Base-by-base conservation (phyloP, 1,284 basidiomycete species). In the Pseudozyma pruni region DNA sequence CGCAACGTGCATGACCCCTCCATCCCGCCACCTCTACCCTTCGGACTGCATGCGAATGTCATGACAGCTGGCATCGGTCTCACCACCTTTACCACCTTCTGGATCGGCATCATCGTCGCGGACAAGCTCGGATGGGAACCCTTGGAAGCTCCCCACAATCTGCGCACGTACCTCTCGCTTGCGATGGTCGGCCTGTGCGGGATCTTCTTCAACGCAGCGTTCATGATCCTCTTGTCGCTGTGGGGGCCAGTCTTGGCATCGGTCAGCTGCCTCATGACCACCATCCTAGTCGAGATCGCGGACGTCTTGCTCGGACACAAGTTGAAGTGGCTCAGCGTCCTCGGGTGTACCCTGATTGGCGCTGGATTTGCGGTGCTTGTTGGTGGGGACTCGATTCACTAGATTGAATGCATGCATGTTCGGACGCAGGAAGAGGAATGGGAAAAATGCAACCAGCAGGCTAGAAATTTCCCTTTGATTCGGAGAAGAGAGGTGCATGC, bases 181-280 rank as follows among this genome's bases (percentile, higher is more conserved):
- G 40, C 40, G 2, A 39, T 74, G 40, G 76, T 79, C 9, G 73
- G 63, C 2, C 11, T 64, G 1, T 74, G 72, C 34, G 81, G 81
- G 8, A 69, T 81, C 45, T 58, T 82, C n/a, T 82, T 82, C 64
- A 82, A 82, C 32, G 78, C 59, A 9, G 69, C 69, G 3, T 79
- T 80, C 32, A 75, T 75, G 59, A 75, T 82, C 32, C 53, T 82
- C 16, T 55, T 82, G 1, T 70, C 75, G 20, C 61, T 81, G 0
- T 82, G 81, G 81, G 81, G 81, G 0, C 79, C 81, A 2, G 81
- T 82, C 17, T 41, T 81, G 25, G 81, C 81, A 8, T 71, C 63
- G 40, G 79, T 82, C 34, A 76, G 73, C 31, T 81, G 80, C 43
- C 50, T 82, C 25, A 63, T 78, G 39, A 79, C 80, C 1, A 82